Evolutionary conservation across 108 stramenopile species (phyloP), one percentile per base, ranked within the genome.

Genomic region (Asterionellopsis glacialis): DNA sequence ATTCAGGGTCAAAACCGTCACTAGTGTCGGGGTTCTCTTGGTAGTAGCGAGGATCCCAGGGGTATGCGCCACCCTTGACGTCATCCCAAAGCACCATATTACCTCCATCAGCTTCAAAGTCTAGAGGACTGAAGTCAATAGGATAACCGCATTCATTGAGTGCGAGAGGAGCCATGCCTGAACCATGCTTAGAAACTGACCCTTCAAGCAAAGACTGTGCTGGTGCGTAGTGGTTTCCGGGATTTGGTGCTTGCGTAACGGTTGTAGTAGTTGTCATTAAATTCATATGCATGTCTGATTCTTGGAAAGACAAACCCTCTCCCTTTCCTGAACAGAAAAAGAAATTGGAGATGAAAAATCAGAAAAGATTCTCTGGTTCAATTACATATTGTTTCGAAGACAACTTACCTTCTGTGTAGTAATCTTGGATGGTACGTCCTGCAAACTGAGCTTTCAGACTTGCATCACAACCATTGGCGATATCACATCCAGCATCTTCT

Each of bases 31-130:
- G 33, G 5, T 4, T 38, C 3, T 50, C 27, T 24, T 45, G 10
- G 61, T 26, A 78, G 53, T 82, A 82, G 21, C 68, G 62, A 12
- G 52, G 48, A 55, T 82, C 81, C 81, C 81, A 82, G 7, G 81
- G 81, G 53, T 56, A 70, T 44, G 41, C 38, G 0, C 81, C 81
- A 19, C 81, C 81, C 62, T 51, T 68, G 15, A 50, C 70, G 49
- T 78, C 59, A 52, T 82, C 64, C 81, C 81, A 82, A 21, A 78
- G 65, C 19, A 70, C 77, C 81, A 82, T 78, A 53, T 78, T 76
- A 22, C 81, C 81, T 21, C 81, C 81, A 11, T 78, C 74, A 22
- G 49, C 11, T 21, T 53, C 64, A 27, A 38, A 57, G 54, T 78
- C 68, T 1, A 59, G 50, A 19, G 77, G 77, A 57, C 44, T 59